phyloP scores from a whole-genome alignment of 2,329 filamentous ascomycete species.

The Monosporascus sp. region DNA sequence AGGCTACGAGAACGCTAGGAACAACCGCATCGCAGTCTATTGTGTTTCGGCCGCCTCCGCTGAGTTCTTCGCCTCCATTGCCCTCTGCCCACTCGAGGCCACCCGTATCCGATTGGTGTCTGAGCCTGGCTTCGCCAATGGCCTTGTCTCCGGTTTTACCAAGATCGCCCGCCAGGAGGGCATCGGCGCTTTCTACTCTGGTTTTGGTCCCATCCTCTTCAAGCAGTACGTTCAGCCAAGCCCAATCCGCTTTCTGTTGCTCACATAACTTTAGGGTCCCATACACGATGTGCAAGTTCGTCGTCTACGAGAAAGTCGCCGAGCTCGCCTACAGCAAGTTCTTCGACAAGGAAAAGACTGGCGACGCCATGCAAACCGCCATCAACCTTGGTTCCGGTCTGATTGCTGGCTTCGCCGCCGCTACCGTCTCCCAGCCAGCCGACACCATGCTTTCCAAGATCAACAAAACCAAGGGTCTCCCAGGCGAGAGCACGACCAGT shows the following conservation, averaged over 20 bases:
- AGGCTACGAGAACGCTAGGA: slow-evolving; percentile 58
- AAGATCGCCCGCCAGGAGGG: slow-evolving; percentile 68
- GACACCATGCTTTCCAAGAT: slow-evolving; percentile 80
- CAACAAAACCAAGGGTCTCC: slow-evolving; percentile 72
- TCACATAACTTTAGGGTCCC: slow-evolving; percentile 50
- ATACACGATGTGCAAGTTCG: slow-evolving; percentile 79
- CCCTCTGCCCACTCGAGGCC: slow-evolving; percentile 71
- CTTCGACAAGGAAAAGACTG: slow-evolving; percentile 57
- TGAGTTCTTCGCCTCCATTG: slow-evolving; percentile 55
- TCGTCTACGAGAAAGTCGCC: slow-evolving; percentile 71
- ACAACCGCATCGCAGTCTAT: slow-evolving; percentile 65
- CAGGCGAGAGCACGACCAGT: slow-evolving; percentile 65
- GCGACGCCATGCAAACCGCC: slow-evolving; percentile 55
- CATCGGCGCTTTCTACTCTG: slow-evolving; percentile 68
- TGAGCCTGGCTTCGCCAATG: slow-evolving; percentile 63
- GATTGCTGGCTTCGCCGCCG: slow-evolving; percentile 70
- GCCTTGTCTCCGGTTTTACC: slow-evolving; percentile 60
- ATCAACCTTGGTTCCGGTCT: slow-evolving; percentile 72
- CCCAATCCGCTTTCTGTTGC: not conserved
- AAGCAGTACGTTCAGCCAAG: slow-evolving; percentile 49
- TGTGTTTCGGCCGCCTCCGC: slow-evolving; percentile 49
- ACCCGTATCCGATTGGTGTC: slow-evolving; percentile 75
- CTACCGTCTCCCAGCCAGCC: slow-evolving; percentile 69
- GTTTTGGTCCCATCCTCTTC: slow-evolving; percentile 67
- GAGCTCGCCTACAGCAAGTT: slow-evolving; percentile 56